Percentiles rank a stretch among this genome's conserved stretches.
These are phyloP conservation scores for Podaxis sp. DNA, from an alignment of 768 basidiomycete species.

Conservation along the genomic window DNA sequence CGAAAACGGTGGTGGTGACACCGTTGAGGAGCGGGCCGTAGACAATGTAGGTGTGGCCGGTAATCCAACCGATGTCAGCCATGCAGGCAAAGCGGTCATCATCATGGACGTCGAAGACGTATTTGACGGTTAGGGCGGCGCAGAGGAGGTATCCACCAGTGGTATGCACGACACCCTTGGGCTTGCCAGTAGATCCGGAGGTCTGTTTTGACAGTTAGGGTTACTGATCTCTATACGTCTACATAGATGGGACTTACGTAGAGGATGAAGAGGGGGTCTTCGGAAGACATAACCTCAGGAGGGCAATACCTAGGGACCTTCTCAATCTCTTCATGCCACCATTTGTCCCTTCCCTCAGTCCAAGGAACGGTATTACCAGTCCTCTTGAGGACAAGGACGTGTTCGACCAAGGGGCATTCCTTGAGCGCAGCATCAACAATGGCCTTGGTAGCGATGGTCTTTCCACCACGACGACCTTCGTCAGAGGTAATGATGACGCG, in stretches of 20 bases:
- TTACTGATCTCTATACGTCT: not conserved
- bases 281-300: slow-evolving; percentile 82
- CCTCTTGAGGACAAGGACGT: slow-evolving; percentile 85
- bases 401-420: slow-evolving; percentile 81
- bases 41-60: slow-evolving; percentile 91
- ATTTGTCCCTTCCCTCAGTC: slow-evolving; percentile 83
- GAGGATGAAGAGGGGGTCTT: slow-evolving; percentile 98
- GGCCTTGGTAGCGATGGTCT: slow-evolving; percentile 89
- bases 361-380: slow-evolving; percentile 84
- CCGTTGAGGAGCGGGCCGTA: slow-evolving; percentile 93
- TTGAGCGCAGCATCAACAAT: slow-evolving; percentile 93
- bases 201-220: slow-evolving; percentile 50
- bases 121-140: slow-evolving; percentile 90
- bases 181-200: slow-evolving; percentile 92
- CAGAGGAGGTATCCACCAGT: slow-evolving; percentile 90
- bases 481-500: slow-evolving; percentile 95
- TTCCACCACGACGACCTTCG: slow-evolving; percentile 92
- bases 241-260: slow-evolving; percentile 71
- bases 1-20: slow-evolving; percentile 86
- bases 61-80: slow-evolving; percentile 99
- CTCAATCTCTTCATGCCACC: slow-evolving; percentile 94
- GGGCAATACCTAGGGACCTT: slow-evolving; percentile 89
- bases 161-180: slow-evolving; percentile 94
- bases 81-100: slow-evolving; percentile 96
- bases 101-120: slow-evolving; percentile 97